A percentile compares a stretch with the other conserved stretches of the same genome.
Evolutionary conservation across 495 filamentous ascomycete species (phyloP).

Genomic region (Penicillium coffeae): DNA sequence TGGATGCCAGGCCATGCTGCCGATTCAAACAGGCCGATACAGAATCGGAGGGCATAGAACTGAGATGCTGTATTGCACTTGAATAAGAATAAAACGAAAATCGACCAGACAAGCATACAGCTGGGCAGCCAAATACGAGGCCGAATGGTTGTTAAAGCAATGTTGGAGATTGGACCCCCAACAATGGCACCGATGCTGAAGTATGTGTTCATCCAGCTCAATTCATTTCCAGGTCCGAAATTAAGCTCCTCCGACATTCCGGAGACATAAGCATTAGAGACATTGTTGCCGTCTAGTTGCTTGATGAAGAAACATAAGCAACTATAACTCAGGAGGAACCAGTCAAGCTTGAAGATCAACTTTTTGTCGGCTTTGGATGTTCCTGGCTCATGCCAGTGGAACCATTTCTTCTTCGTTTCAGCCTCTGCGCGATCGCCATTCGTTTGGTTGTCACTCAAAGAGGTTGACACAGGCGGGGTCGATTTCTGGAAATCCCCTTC

Average conservation of each 20-base stretch:
- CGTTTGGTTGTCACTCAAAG: too few relatives aligned
- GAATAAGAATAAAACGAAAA: conserved; percentile 14
- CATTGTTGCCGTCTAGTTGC: conserved; percentile 12
- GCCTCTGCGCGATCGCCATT: too few relatives aligned
- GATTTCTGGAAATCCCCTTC: too few relatives aligned
- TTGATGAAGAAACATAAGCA: conserved; percentile 16
- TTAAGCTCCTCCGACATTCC: conserved; percentile 59
- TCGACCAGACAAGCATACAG: conserved; percentile 13
- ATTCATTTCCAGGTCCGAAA: conserved; percentile 47
- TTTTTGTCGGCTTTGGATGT: conserved; percentile 12
- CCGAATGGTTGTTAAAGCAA: conserved; percentile 10
- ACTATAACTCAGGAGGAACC: conserved; percentile 11
- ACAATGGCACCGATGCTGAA: conserved; percentile 9
- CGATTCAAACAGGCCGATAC: conserved; percentile 11
- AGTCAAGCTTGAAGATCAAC: conserved; percentile 16
- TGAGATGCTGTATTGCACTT: conserved; percentile 6
- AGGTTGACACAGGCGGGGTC: too few relatives aligned
- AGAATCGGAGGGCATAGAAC: conserved; percentile 17
- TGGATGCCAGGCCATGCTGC: conserved; percentile 14
- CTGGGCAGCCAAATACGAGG: conserved; percentile 10
- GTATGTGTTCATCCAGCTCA: conserved; percentile 14
- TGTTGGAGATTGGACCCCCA: conserved; percentile 6
- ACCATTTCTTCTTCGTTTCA: conserved; percentile 3
- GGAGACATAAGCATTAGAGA: conserved; percentile 58
- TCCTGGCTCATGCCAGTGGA: conserved; percentile 12